Base-by-base conservation (phyloP, 305 asterid genomes). In the Fraxinus ornus region DNA sequence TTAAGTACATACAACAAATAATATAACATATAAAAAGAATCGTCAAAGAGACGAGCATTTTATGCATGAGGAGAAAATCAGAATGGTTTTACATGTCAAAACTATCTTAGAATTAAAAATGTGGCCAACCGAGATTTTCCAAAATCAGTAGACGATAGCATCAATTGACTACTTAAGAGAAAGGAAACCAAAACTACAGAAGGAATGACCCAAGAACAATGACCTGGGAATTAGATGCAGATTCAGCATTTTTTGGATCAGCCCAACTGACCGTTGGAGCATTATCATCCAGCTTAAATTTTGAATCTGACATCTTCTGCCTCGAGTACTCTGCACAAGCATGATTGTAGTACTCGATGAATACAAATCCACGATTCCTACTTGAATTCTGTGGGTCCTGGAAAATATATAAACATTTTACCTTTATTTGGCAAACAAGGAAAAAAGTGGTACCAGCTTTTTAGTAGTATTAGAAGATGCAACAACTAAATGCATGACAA, bases 211-310 rank as follows among this genome's bases (percentile, higher is more conserved):
- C 75, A 39, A 73, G 60, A 52, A 12, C 39, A 24, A 85, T 52
- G 80, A 96, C 98, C 98, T 92, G 98, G 49, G 97, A 88, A 80
- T 90, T 19, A 80, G 97, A 85, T 2, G 99, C 87, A 78, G 98
- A 88, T 83, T 97, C 99, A 66, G 92, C 91, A 84, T 86, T 97
- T 89, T 89, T 93, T 47, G 98, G 95, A 89, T 94, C 98, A 75
- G 99, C 99, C 99, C 99, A 97, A 86, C 99, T 97, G 85, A 97
- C 99, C 81, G 98, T 97, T 74, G 99, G 99, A 78, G 96, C 92
- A 85, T 91, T 93, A 77, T 92, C 97, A 83, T 94, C 97, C 76
- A 97, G 96, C 87, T 93, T 94, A 86, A 97, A 97, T 21, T 92
- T 85, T 33, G 98, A 89, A 79, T 79, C 84, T 15, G 97, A 94